Percentiles rank a stretch among this genome's conserved stretches.
Evolutionary conservation across 768 basidiomycete species (phyloP).

Genomic region (Exsudoporus frostii): DNA sequence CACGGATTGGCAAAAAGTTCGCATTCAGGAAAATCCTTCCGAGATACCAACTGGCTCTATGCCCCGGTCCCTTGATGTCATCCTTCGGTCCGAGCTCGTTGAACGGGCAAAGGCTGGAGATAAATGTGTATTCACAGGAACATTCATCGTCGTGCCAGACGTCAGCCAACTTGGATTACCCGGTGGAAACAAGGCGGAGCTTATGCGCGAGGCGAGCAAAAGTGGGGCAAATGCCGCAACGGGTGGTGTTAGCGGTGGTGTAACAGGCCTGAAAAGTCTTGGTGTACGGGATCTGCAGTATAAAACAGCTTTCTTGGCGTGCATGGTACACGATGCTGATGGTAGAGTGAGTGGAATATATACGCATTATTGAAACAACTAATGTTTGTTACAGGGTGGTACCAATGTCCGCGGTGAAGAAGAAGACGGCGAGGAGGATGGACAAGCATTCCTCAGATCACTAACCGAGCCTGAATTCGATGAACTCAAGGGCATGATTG

Average conservation of each 20-base stretch:
- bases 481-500: conserved; percentile 91
- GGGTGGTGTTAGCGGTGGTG: conserved; percentile 72
- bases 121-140: conserved; percentile 96
- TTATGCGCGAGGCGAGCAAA: conserved; percentile 81
- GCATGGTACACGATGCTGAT: conserved; percentile 94
- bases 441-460: conserved; percentile 82
- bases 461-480: conserved; percentile 94
- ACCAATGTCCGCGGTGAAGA: conserved; percentile 91
- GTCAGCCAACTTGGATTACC: conserved; percentile 94
- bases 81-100: conserved; percentile 91
- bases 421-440: conserved; percentile 72
- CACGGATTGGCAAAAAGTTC: conserved; percentile 98
- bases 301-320: conserved; percentile 97
- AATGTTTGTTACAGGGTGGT: conserved; percentile 49
- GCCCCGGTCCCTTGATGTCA: conserved; percentile 96
- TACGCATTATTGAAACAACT: not conserved
- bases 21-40: conserved; percentile 97
- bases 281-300: conserved; percentile 96
- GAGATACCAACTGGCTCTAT: conserved; percentile 98
- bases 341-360: conserved; percentile 60
- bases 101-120: conserved; percentile 99
- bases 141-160: conserved; percentile 98
- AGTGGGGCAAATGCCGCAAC: conserved; percentile 57
- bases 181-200: conserved; percentile 87
- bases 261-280: conserved; percentile 89